These are phyloP conservation scores for Fusarium globosum DNA, from an alignment of 2,329 filamentous ascomycete species.

Conservation along the genomic window DNA sequence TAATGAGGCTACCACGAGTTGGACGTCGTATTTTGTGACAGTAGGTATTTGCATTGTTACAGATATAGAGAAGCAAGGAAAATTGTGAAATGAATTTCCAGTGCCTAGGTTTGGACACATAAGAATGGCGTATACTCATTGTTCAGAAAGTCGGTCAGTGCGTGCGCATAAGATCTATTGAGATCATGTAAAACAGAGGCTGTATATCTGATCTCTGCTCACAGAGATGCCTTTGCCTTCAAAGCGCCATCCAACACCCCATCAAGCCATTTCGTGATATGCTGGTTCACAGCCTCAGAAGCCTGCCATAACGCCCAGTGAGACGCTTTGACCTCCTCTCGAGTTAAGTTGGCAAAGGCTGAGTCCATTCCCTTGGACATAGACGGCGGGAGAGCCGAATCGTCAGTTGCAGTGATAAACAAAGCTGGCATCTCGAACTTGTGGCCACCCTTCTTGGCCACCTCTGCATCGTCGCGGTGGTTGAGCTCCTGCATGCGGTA, in stretches of 20 bases:
- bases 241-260: conserved; percentile 53
- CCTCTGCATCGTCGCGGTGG: conserved; percentile 76
- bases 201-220: not conserved
- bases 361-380: conserved; percentile 79
- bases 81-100: not conserved
- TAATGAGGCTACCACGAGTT: not conserved
- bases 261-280: conserved; percentile 74
- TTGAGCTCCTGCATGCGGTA: conserved; percentile 82
- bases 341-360: conserved; percentile 72
- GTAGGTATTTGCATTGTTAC: not conserved
- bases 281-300: conserved; percentile 74
- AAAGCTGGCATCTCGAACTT: conserved; percentile 73
- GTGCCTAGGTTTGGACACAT: not conserved
- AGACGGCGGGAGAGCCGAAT: conserved; percentile 76
- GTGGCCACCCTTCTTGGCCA: conserved; percentile 66
- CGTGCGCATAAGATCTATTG: not conserved
- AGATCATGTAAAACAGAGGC: not conserved
- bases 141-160: not conserved
- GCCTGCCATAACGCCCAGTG: conserved; percentile 90
- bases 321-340: conserved; percentile 71
- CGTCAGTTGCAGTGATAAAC: conserved; percentile 78
- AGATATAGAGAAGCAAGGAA: not conserved
- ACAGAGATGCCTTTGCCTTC: conserved; percentile 49
- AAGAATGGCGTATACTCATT: not conserved
- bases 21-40: not conserved